phyloP scores from a whole-genome alignment of 192 early-diverging fungal genomes.

The Backusella morwellensis region DNA sequence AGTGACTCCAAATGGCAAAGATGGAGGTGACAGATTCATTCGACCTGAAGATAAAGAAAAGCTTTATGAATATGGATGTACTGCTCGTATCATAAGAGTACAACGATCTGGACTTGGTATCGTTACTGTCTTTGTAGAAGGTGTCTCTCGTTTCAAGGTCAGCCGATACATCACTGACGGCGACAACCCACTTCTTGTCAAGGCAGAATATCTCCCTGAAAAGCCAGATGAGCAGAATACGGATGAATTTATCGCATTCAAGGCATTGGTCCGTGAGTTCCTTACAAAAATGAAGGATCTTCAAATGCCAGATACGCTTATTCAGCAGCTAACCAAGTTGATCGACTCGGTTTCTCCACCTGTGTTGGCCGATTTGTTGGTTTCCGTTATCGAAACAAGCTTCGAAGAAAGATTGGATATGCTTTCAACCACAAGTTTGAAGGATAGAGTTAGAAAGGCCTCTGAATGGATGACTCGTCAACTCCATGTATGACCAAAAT shows the following conservation, averaged over 20 bases:
- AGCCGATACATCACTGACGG: slow-evolving; percentile 2
- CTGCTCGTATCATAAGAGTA: slow-evolving; percentile 44
- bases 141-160: slow-evolving; percentile 32
- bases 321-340: slow-evolving; percentile 63
- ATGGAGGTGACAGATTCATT: background rate
- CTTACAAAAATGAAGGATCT: slow-evolving; percentile 58
- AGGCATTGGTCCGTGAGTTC: slow-evolving; percentile 57
- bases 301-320: slow-evolving; percentile 61
- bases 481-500: slow-evolving; percentile 48
- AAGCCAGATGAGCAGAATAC: slow-evolving; percentile 40
- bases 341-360: slow-evolving; percentile 59
- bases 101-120: slow-evolving; percentile 56
- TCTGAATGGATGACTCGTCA: slow-evolving; percentile 71
- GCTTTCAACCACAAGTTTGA: slow-evolving; percentile 54
- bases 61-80: slow-evolving; percentile 44
- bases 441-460: slow-evolving; percentile 55
- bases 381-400: slow-evolving; percentile 69
- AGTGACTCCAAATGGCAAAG: background rate
- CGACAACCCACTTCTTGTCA: slow-evolving; percentile 50
- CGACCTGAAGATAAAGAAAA: slow-evolving; percentile 13
- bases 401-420: slow-evolving; percentile 73
- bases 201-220: slow-evolving; percentile 48
- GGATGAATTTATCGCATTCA: slow-evolving; percentile 55
- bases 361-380: slow-evolving; percentile 67
- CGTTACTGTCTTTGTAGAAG: slow-evolving; percentile 65